Base-by-base conservation (phyloP, 805 yeast genomes). In the Pichia eremophila region DNA sequence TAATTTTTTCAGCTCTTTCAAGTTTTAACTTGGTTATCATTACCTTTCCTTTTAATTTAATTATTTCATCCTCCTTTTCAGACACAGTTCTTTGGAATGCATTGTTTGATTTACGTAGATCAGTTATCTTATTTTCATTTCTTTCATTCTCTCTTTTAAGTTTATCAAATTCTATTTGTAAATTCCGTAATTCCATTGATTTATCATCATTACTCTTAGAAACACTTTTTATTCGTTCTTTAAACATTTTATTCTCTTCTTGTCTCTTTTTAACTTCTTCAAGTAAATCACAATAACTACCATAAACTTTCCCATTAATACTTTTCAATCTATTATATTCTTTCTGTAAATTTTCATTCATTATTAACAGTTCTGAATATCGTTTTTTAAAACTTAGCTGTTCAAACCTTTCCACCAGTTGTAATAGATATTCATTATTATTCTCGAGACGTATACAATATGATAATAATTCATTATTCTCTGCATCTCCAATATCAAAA, bases 221-320 rank as follows among this genome's bases (percentile, higher is more conserved):
- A n/a, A 25, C 37, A 27, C 38, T 25, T 28, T 39, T 19, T 34
- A 45, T 8, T 36, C 36, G 18, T 40, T 34, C 14, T 5, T 46
- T 39, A 8, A 40, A 7, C 6, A 22, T 22, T 12, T 19, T 2
- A 17, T 47, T 46, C 9, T 41, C 35, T 3, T 2, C 5, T 22
- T 45, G 43, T 2, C 39, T 27, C n/a, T n/a, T n/a, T 28, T 46
- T 46, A 5, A 50, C 36, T 17, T 52, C 51, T 15, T 52, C 50
- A 29, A 56, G 46, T 27, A 60, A 46, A 34, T 56, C 59, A 40
- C 50, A 58, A 43, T 60, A 60, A 34, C 61, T 60, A 8, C 54
- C 53, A 41, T 54, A 60, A 3, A 60, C 57, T 46, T 56, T 57
- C 28, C 53, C 51, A 46, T 58, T 58, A 5, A 58, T 48, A 17